Base-by-base conservation (phyloP, 2,329 filamentous ascomycete genomes). In the Graphium sp. region DNA sequence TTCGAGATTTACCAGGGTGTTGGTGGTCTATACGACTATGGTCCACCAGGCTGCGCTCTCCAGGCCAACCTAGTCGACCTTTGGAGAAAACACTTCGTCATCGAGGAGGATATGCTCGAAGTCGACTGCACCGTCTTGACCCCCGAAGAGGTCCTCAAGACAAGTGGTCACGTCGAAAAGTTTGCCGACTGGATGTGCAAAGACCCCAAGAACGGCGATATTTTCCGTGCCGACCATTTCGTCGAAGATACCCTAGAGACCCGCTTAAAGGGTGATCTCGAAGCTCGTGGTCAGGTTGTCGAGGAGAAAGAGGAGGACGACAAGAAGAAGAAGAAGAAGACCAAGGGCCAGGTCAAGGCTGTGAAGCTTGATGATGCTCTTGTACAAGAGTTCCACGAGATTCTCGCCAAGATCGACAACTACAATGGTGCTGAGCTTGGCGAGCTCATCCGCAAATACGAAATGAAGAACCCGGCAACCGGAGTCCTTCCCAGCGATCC, bases 131-230 rank as follows among this genome's bases (percentile, higher is more conserved):
- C 81, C 22, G 89, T 87, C 56, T 56, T 98, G 47, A 98, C 89
- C 22, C 89, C 89, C 19, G 74, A 89, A 45, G 80, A 89, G 26
- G 82, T 98, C 21, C 70, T 98, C 47, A 92, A 95, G 67, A 93
- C 87, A 30, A 81, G 74, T 51, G 89, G 89, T 38, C 89, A 98
- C 58, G 89, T 95, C 39, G 87, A 94, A 54, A 92, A 92, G 56
- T 95, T 95, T 47, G 80, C 83, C 54, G 87, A 95, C 53, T 95
- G 81, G 82, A 94, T 95, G 85, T 93, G 82, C 74, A 93, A 92
- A 56, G 89, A 98, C 53, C 83, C 87, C 37, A 91, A 92, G 66
- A 93, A 78, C 44, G 89, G 89, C 49, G 89, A 98, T 53, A 93
- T 94, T 47, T 74, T 98, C 50, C 74, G 89, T 41, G 84, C 89